Percentiles rank a stretch among this genome's conserved stretches.
phyloP scores from a whole-genome alignment of 192 early-diverging fungal species.

The Coemansia sp. region DNA sequence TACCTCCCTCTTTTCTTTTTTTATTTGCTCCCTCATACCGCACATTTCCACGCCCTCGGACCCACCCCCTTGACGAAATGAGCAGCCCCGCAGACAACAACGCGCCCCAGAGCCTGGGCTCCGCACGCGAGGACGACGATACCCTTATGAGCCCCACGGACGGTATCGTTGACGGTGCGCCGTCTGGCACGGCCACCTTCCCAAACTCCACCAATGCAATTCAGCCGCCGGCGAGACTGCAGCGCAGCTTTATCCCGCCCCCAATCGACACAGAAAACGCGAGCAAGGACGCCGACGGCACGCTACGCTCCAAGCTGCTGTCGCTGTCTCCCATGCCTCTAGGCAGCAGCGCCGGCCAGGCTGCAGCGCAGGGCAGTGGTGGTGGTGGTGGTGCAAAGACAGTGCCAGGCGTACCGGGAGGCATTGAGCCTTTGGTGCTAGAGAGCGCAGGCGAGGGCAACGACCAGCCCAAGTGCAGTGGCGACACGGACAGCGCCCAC shows the following conservation, averaged over 20 bases:
- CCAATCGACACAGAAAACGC: constrained; percentile 45
- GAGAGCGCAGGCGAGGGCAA: not conserved
- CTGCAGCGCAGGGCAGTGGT: no score
- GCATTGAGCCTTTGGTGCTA: constrained; percentile 5
- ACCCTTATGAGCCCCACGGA: constrained; percentile 10
- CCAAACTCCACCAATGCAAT: constrained; percentile 17
- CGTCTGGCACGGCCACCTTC: constrained; percentile 10
- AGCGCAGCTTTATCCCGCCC: constrained; percentile 42
- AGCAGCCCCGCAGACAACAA: not conserved
- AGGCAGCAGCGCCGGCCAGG: no score
- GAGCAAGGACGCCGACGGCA: constrained; percentile 19
- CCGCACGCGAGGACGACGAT: not conserved
- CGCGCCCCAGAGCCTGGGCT: no score
- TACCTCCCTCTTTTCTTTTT: constrained; percentile 1
- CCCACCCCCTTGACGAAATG: constrained; percentile 8
- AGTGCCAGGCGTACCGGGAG: not conserved
- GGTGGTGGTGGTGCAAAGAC: not conserved
- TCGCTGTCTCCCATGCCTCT: no score
- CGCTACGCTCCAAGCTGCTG: not conserved
- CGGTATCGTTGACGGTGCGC: constrained; percentile 1
- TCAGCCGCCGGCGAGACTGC: constrained; percentile 31
- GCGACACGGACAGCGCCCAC: constrained; percentile 10
- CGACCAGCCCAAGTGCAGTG: not conserved
- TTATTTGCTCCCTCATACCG: not conserved
- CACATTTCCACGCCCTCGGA: no score